Conservation (phyloP, 1,139 yeast genomes). For the Diutina siamensis region DNA sequence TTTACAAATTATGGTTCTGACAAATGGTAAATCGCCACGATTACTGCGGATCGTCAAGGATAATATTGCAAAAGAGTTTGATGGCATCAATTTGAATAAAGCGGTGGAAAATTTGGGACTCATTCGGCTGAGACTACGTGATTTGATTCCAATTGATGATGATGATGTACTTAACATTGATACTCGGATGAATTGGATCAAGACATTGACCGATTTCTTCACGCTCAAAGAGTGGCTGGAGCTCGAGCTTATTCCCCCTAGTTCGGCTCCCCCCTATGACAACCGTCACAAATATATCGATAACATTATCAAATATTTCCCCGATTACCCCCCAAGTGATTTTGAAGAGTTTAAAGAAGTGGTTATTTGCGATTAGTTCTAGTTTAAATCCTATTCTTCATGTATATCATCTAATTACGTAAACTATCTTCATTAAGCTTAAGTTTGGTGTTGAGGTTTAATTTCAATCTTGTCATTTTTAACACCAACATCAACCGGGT, state of each 20-base stretch:
- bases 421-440: neutral
- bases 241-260: slow-evolving; percentile 14
- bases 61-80: slow-evolving; percentile 35
- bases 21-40: slow-evolving; percentile 77
- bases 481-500: slow-evolving; percentile 37
- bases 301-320: slow-evolving; percentile 5
- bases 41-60: slow-evolving; percentile 57
- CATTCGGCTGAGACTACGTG: slow-evolving; percentile 43
- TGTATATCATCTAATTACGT: neutral
- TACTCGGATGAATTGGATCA: slow-evolving; percentile 65
- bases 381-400: neutral
- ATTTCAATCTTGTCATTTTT: slow-evolving; percentile 22
- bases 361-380: neutral
- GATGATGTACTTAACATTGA: slow-evolving; percentile 43
- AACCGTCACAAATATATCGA: slow-evolving; percentile 5
- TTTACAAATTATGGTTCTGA: slow-evolving; percentile 71
- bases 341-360: slow-evolving; percentile 3
- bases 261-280: slow-evolving; percentile 5
- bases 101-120: slow-evolving; percentile 58
- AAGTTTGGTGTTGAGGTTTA: neutral
- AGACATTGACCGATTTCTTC: slow-evolving; percentile 49
- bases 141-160: slow-evolving; percentile 25
- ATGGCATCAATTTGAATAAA: slow-evolving; percentile 33
- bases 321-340: slow-evolving; percentile 4
- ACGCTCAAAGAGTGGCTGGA: slow-evolving; percentile 50